Evolutionary conservation across 768 basidiomycete species (phyloP), one percentile per base, ranked within the genome.

Genomic region (Trametes punicea): DNA sequence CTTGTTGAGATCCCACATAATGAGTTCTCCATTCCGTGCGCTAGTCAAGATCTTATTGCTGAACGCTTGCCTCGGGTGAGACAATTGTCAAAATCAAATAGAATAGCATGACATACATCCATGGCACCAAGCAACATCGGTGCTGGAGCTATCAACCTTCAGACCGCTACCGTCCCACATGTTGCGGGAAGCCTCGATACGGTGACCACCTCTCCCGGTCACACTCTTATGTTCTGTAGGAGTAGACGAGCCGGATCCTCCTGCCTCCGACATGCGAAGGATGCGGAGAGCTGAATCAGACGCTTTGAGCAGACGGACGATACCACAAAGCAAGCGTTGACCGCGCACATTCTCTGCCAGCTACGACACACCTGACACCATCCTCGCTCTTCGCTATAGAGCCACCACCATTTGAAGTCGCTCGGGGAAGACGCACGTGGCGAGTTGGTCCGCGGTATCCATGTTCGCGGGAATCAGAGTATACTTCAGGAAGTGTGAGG

Each of bases 261-360:
- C 72, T 2, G 79, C 74, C 33, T 82, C 78, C 0, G 76, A 79
- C 47, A 90, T 64, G 36, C 81, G 80, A 13, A 90, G 64, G 38
- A 70, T 55, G 47, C 69, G 64, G 20, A 70, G 57, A 7, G 67
- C 70, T 36, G 34, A n/a, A n/a, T n/a, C n/a, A n/a, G n/a, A n/a
- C n/a, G n/a, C n/a, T n/a, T n/a, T 71, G 29, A 6, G 20, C 23
- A 48, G 13, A 13, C 7, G 6, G 56, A 23, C 74, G 71, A 6
- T 75, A 71, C 4, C 76, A 73, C 73, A 76, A 27, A 2, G 0
- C 4, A 25, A 30, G 69, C 80, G 60, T 57, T n/a, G n/a, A n/a
- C n/a, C n/a, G n/a, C n/a, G n/a, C n/a, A 89, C 89, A 88, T 75
- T 90, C 89, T 69, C 81, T 82, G n/a, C 89, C 88, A 1, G 88